Base-by-base conservation (phyloP, 805 yeast genomes). In the Yarrowia osloensis region DNA sequence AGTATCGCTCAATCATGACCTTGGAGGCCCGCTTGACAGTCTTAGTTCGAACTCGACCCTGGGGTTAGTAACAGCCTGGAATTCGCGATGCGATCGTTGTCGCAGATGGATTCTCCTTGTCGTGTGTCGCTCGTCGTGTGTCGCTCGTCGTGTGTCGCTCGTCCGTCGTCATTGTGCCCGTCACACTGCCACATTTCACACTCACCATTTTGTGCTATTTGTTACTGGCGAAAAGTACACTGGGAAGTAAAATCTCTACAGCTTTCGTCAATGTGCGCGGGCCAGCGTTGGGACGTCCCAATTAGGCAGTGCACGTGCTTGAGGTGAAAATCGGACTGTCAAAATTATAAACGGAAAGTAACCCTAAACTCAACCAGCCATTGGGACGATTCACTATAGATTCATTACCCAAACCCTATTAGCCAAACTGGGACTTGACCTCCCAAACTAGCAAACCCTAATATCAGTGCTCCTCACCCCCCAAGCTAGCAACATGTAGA, bases 41-140 rank as follows among this genome's bases (percentile, higher is more conserved):
- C 89, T 95, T 96, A 78, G 99, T 95, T 90, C 99, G 93, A 88
- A 96, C 99, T 85, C 98, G 95, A 89, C 99, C 99, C 99, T 91
- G 78, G 74, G 42, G 54, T 61, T 44, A 44, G 54, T 61, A 44
- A 55, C n/a, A 24, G 26, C 47, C 46, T 39, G 13, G 13, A 24
- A 37, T 39, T 39, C 49, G 19, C 35, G 19, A 19, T n/a, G 42
- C 15, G 17, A 22, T 35, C 42, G 42, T 52, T 52, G 40, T 31
- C 40, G 28, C 40, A 12, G 40, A 15, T 7, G 19, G 37, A 31
- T 31, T 31, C 26, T 21, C 29, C 26, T 50, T 7, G 44, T 35
- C 33, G 59, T 24, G 22, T 24, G 22, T 19, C 62, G 12, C 15
- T 54, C 35, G 42, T n/a, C 11, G 4, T 22, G 7, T 28, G 29